Percentiles rank a stretch among this genome's conserved stretches.
These are phyloP conservation scores for Acrodontium crateriforme DNA, from an alignment of 2,329 filamentous ascomycete species.

Conservation along the genomic window DNA sequence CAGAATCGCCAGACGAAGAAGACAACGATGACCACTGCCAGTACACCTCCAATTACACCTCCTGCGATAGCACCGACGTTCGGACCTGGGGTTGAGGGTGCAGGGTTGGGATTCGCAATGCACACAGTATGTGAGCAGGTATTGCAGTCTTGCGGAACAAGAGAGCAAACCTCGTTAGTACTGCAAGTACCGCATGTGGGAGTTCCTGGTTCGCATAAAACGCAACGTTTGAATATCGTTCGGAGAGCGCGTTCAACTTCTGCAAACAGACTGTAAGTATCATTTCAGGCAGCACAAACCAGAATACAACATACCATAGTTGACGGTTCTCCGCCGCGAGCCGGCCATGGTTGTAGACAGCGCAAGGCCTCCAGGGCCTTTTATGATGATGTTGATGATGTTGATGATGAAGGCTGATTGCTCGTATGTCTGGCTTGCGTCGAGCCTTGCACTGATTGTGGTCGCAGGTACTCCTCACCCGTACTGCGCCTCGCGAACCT, in stretches of 20 bases:
- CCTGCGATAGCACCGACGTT: constrained; percentile 80
- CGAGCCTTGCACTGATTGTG: too few species aligned
- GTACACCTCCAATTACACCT: constrained; percentile 74
- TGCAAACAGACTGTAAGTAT: too few species aligned
- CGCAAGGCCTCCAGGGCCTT: too few species aligned
- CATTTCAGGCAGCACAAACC: too few species aligned
- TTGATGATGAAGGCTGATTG: too few species aligned
- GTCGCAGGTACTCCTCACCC: too few species aligned
- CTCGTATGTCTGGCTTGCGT: too few species aligned
- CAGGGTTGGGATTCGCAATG: constrained; percentile 28
- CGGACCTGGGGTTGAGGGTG: constrained; percentile 33
- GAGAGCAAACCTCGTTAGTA: constrained; percentile 42
- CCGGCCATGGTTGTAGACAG: too few species aligned
- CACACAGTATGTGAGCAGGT: constrained; percentile 46
- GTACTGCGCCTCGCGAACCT: too few species aligned
- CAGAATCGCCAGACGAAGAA: constrained; percentile 81
- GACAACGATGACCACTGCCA: constrained; percentile 56
- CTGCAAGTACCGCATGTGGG: constrained; percentile 49
- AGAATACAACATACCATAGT: too few species aligned
- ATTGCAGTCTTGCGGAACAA: constrained; percentile 45
- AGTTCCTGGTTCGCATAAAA: constrained; percentile 38
- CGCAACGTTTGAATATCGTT: constrained; percentile 43
- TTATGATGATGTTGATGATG: too few species aligned
- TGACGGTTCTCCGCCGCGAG: too few species aligned
- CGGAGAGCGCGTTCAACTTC: constrained; percentile 15